Percentiles rank a stretch among this genome's conserved stretches.
Conservation (phyloP, 352 stramenopile genomes). For the Hyaloperonospora brassicae region DNA sequence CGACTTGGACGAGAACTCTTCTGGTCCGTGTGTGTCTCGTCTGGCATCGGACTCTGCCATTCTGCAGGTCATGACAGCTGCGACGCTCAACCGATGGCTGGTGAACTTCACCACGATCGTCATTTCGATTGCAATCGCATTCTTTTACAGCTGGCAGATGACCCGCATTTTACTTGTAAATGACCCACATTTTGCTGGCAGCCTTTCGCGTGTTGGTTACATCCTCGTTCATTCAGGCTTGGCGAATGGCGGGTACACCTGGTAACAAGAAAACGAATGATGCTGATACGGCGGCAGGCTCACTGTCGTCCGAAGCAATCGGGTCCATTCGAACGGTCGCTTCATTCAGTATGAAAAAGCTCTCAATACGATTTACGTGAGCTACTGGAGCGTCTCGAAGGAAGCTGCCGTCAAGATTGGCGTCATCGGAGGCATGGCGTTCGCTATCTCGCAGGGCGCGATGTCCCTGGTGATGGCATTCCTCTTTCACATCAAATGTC, state of each 20-base stretch:
- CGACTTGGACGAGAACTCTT: conserved; percentile 61
- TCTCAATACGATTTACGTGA: conserved; percentile 29
- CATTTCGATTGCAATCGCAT: conserved; percentile 40
- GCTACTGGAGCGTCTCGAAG: conserved; percentile 28
- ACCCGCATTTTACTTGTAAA: too few species aligned
- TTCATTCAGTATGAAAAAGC: conserved; percentile 47
- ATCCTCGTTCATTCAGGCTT: conserved; percentile 26
- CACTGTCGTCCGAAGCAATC: conserved; percentile 36
- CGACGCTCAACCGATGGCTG: conserved; percentile 47
- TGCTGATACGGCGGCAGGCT: conserved; percentile 37
- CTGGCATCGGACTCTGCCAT: conserved; percentile 72
- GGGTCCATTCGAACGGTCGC: conserved; percentile 47
- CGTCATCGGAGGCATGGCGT: conserved; percentile 43
- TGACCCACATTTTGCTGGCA: conserved; percentile 32
- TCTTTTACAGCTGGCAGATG: conserved; percentile 59
- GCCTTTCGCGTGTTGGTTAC: conserved; percentile 25
- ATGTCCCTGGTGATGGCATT: conserved; percentile 60
- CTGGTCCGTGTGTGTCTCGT: conserved; percentile 56
- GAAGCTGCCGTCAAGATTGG: conserved; percentile 37
- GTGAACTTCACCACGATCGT: conserved; percentile 41
- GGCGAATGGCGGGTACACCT: conserved; percentile 23
- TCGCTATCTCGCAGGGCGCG: conserved; percentile 59
- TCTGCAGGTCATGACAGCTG: conserved; percentile 66
- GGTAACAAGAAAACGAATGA: conserved; percentile 48
- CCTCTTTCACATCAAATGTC: conserved; percentile 64